Base-by-base conservation (phyloP, 1,284 basidiomycete genomes). In the Vanrija pseudolonga region DNA sequence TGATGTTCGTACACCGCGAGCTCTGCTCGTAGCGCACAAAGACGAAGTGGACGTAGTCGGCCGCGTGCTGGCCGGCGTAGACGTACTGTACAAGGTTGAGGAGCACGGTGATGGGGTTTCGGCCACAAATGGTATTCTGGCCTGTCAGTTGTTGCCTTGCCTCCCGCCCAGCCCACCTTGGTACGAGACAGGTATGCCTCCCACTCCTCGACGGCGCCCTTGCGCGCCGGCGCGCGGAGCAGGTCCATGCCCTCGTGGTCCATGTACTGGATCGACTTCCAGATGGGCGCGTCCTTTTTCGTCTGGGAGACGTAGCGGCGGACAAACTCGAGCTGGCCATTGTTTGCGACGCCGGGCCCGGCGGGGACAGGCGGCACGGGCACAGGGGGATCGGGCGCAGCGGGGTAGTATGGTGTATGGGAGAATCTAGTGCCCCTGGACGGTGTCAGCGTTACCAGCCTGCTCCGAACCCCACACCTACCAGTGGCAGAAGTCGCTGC, bases 401-500 rank as follows among this genome's bases (percentile, higher is more conserved):
- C 76, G 6, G 90, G 85, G 65, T 90, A 91, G 77, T 98, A 98
- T 69, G 86, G 87, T 0, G 92, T 97, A 73, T 94, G 95, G 19
- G 82, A 83, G 74, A 97, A 98, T 28, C 92, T 83, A 6, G 82
- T 81, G 11, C 94, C 94, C 93, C 92, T 96, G 47, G 26, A 6
- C 7, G 1, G 18, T 12, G 53, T 56, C 20, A 59, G 39, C 5
- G 19, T 14, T 18, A n/a, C 19, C n/a, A n/a, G n/a, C n/a, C n/a
- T n/a, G 15, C 7, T 11, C 14, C 2, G 11, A 17, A 14, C 14
- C 14, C 14, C 1, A 14, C 6, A 66, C 81, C 56, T 64, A 93
- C 94, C 95, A 98, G 73, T 98, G 95, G 69, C 96, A 98, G 71
- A 99, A 99, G 75, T 99, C 96, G 58, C 88, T 90, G 3, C 93